phyloP scores from a whole-genome alignment of 140 eudicot species.

The Stevia rebaudiana region DNA sequence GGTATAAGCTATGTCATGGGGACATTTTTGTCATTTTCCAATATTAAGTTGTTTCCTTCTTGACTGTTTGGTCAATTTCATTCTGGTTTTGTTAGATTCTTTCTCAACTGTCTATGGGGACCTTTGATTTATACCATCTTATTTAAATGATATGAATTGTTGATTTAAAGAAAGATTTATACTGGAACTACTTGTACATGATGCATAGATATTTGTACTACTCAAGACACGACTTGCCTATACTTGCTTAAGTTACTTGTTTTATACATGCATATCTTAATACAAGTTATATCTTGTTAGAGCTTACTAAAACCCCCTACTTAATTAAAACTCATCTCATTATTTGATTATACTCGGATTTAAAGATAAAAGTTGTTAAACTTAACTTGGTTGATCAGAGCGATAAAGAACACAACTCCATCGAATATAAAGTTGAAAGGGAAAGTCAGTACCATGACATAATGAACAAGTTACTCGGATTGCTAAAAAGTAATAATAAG shows the following conservation, averaged over 20 bases:
- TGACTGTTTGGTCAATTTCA: slow-evolving; percentile 58
- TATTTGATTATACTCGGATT: not conserved
- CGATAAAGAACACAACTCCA: not conserved
- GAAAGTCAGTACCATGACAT: no score
- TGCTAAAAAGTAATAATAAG: no score
- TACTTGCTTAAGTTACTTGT: not conserved
- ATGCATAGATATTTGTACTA: not conserved
- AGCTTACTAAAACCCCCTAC: no score
- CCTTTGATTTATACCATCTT: slow-evolving; percentile 14
- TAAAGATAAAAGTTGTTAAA: not conserved
- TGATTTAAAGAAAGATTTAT: slow-evolving; percentile 1
- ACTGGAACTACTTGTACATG: not conserved
- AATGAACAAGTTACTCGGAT: no score
- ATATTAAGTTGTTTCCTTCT: slow-evolving; percentile 36
- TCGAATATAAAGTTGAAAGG: not conserved
- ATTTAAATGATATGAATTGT: not conserved
- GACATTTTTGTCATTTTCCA: slow-evolving; percentile 46
- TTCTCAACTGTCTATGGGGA: slow-evolving; percentile 25
- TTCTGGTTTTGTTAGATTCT: slow-evolving; percentile 28
- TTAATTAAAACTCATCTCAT: not conserved
- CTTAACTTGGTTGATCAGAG: not conserved
- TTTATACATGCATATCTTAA: no score
- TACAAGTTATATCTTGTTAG: not conserved
- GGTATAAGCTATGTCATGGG: slow-evolving; percentile 33
- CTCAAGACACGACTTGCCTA: not conserved